Evolutionary conservation across 371 early-diverging fungal species (phyloP), one percentile per base, ranked within the genome.

Genomic region (Fennellomyces sp.): DNA sequence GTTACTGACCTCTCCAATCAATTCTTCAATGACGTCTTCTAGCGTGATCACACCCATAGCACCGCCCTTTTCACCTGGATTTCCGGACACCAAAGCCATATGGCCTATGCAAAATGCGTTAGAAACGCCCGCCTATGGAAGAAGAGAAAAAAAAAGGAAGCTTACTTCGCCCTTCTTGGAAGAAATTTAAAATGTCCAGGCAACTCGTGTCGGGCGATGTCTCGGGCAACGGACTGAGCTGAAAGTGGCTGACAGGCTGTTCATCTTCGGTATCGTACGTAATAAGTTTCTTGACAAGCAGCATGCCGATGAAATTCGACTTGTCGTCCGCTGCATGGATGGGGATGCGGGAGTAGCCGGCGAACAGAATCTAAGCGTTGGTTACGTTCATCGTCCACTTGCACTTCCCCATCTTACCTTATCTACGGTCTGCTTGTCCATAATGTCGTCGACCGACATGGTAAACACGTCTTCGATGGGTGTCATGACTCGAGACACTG

Each of bases 11-110:
- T 90, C 90, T 23, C 92, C 93, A 74, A 98, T 90, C 42, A 97
- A 75, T 75, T 97, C 97, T 73, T 98, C 97, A 66, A 98, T 94
- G 6, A 98, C 94, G 71, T 98, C 98, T 66, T 98, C 98, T 25
- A 97, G 76, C 0, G 98, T 97, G 36, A 98, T 91, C 10, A 97
- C 93, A 17, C 98, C 98, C 8, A 97, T 70, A 5, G 88, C 76
- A 13, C 73, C 78, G 19, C 68, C 64, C 57, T 73, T 66, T 60
- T 72, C 67, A 12, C 76, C 78, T 41, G 83, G 75, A 51, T 86
- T 78, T 5, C 83, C 80, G 0, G 88, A 84, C n/a, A 92, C 91
- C 25, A 90, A 75, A 5, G 91, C 88, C 84, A 88, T 85, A 60
- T 89, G 90, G 71, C 78, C 78, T 77, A 58, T 25, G n/a, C n/a